Evolutionary conservation across 805 yeast species (phyloP).

Genomic region (Hanseniaspora meyeri): DNA sequence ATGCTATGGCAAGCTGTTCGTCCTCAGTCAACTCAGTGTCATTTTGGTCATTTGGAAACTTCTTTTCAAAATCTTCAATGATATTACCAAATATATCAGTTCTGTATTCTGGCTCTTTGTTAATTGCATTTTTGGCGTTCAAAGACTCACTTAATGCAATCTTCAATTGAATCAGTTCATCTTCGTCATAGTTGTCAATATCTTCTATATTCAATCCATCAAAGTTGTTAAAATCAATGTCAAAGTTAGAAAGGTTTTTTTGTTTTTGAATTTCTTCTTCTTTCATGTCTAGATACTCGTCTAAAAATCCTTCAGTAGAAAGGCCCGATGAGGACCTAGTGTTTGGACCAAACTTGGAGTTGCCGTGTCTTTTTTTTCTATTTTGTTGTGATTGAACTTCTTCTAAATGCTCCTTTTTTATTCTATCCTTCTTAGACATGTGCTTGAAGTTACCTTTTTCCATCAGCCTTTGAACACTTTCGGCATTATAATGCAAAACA

Average conservation of each 20-base stretch:
- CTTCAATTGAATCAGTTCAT: conserved; percentile 25
- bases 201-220: conserved; percentile 1
- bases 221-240: conserved; percentile 11
- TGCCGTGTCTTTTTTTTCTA: conserved; percentile 5
- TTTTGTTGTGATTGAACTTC: neutral
- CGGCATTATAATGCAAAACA: conserved; percentile 6
- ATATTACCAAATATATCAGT: conserved; percentile 4
- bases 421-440: conserved; percentile 4
- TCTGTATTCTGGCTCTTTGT: neutral
- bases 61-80: conserved; percentile 5
- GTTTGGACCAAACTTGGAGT: neutral
- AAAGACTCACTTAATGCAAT: conserved; percentile 28
- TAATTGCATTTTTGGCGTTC: conserved; percentile 8
- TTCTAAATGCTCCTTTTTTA: conserved; percentile 7
- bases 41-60: neutral
- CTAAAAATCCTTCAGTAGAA: neutral
- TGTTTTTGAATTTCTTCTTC: conserved; percentile 17
- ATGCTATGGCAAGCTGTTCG: conserved; percentile 23
- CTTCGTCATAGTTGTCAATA: conserved; percentile 16
- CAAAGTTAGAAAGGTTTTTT: conserved; percentile 23
- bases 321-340: neutral
- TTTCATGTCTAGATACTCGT: conserved; percentile 19
- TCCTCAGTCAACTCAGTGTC: conserved; percentile 9
- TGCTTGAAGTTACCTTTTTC: conserved; percentile 6
- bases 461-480: conserved; percentile 3